Conservation (phyloP, 140 eudicot species). For the Anethum foeniculum region DNA sequence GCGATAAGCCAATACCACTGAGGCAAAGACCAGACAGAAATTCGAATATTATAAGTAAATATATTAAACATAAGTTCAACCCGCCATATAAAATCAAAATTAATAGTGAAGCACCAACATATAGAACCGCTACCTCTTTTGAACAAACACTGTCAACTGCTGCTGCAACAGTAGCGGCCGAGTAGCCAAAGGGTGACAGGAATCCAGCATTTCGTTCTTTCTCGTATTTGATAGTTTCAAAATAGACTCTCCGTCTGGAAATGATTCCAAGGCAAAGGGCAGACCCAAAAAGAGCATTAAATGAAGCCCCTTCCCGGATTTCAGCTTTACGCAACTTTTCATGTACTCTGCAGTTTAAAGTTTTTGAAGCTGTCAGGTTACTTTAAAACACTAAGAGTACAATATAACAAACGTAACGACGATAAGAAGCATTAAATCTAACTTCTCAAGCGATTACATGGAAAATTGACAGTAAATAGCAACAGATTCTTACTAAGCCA, state of each 20-base stretch:
- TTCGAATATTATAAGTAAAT: not conserved
- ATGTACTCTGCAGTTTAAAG: conserved; percentile 51
- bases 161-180: conserved; percentile 62
- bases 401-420: not conserved
- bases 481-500: not conserved
- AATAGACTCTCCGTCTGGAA: conserved; percentile 70
- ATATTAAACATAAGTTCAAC: not conserved
- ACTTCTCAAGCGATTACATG: not conserved
- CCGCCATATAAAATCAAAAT: not conserved
- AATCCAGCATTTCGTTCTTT: conserved; percentile 86
- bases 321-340: conserved; percentile 57
- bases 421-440: not conserved
- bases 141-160: conserved; percentile 62
- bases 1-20: conserved; percentile 93
- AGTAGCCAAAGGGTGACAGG: conserved; percentile 81
- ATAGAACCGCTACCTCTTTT: conserved; percentile 50
- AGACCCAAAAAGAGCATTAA: conserved; percentile 72
- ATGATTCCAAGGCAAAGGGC: conserved; percentile 75
- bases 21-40: conserved; percentile 14
- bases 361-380: not conserved
- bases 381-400: not conserved
- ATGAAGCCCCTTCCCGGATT: conserved; percentile 80
- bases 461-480: not conserved
- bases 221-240: conserved; percentile 76
- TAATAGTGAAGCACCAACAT: conserved; percentile 1